Percentiles rank a stretch among this genome's conserved stretches.
Conservation (phyloP, 2,329 filamentous ascomycete species). For the Paracamarosporium sp. region DNA sequence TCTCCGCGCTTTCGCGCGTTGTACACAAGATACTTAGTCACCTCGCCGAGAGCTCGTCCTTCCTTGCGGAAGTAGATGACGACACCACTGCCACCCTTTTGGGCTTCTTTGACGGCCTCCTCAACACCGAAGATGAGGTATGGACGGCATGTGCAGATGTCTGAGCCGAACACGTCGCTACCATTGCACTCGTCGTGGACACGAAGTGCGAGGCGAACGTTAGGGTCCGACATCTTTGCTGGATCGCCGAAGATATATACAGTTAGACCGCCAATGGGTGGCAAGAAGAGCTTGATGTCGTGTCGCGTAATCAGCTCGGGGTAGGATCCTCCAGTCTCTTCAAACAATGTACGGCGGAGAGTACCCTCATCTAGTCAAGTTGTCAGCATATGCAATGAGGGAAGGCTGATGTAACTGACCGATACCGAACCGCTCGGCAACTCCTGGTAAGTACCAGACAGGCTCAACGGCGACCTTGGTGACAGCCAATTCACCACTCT, state of each 20-base stretch:
- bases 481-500: slow-evolving; percentile 84
- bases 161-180: slow-evolving; percentile 95
- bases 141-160: slow-evolving; percentile 95
- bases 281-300: slow-evolving; percentile 94
- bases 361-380: slow-evolving; percentile 75
- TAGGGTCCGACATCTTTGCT: slow-evolving; percentile 89
- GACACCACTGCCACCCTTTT: slow-evolving; percentile 89
- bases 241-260: slow-evolving; percentile 98
- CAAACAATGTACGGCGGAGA: slow-evolving; percentile 85
- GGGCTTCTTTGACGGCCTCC: slow-evolving; percentile 96
- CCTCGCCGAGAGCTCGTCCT: slow-evolving; percentile 90
- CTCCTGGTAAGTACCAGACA: slow-evolving; percentile 64
- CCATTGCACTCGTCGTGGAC: slow-evolving; percentile 93
- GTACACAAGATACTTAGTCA: slow-evolving; percentile 86
- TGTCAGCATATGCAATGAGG: not conserved
- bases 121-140: slow-evolving; percentile 98
- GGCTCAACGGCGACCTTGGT: slow-evolving; percentile 98
- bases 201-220: slow-evolving; percentile 79
- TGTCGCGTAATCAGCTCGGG: slow-evolving; percentile 93
- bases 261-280: slow-evolving; percentile 92
- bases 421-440: slow-evolving; percentile 92
- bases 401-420: slow-evolving; percentile 54
- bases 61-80: slow-evolving; percentile 99
- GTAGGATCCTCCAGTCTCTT: slow-evolving; percentile 94
- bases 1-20: slow-evolving; percentile 79